phyloP scores from a whole-genome alignment of 805 yeast species.

The Starmera caribaea region DNA sequence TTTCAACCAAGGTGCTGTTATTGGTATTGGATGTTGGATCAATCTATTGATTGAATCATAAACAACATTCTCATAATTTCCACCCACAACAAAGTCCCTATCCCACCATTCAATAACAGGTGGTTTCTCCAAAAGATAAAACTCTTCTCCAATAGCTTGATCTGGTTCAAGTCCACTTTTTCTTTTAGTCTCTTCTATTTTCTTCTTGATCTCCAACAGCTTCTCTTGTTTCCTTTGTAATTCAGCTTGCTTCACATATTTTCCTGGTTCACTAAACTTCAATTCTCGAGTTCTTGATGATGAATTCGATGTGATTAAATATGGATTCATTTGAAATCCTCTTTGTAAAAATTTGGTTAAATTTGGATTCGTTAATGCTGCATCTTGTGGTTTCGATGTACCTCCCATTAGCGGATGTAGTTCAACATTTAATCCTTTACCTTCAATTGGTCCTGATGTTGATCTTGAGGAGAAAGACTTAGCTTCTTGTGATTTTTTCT shows the following conservation, averaged over 20 bases:
- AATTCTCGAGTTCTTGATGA: constrained; percentile 27
- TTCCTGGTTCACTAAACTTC: constrained; percentile 53
- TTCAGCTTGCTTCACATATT: constrained; percentile 35
- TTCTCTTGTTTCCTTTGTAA: constrained; percentile 34
- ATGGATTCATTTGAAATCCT: constrained; percentile 26
- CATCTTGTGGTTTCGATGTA: constrained; percentile 1
- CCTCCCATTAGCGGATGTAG: constrained; percentile 22
- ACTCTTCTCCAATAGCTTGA: constrained; percentile 43
- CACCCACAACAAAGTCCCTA: constrained; percentile 35
- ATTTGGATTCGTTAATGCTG: constrained; percentile 15
- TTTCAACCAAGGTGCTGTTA: constrained; percentile 48
- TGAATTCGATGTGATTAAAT: constrained; percentile 11
- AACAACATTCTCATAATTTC: constrained; percentile 27
- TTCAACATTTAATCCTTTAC: constrained; percentile 17
- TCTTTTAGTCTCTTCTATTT: constrained; percentile 21
- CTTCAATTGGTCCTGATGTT: neutral
- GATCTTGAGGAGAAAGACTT: neutral
- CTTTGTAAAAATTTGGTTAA: constrained; percentile 12
- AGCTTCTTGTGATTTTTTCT: neutral
- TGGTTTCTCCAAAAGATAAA: constrained; percentile 37
- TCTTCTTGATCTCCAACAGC: constrained; percentile 22
- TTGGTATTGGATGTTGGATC: constrained; percentile 74
- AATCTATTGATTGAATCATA: constrained; percentile 48
- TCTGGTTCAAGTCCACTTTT: constrained; percentile 44
- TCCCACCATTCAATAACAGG: constrained; percentile 93